Base-by-base conservation (phyloP, 2,329 filamentous ascomycete genomes). In the Aureobasidium subglaciale region DNA sequence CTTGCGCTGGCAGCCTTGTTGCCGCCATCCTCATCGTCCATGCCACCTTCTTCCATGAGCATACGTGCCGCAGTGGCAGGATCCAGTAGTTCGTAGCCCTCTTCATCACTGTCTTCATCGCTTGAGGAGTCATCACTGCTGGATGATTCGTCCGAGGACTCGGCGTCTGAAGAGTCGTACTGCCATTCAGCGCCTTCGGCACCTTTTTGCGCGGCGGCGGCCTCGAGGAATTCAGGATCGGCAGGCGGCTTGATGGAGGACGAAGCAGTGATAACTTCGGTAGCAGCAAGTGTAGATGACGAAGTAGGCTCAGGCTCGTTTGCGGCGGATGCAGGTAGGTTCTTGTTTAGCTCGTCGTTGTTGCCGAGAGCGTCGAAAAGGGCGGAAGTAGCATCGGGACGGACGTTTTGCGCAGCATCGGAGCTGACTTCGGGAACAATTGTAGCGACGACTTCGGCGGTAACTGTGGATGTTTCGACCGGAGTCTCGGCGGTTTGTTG, bases 41-140 rank as follows among this genome's bases (percentile, higher is more conserved):
- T 88, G 29, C 79, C 84, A 60, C 92, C 90, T 40, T 82, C 87
- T 59, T 86, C 81, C 89, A 97, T 95, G 20, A 97, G 75, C 46
- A 95, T 83, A 30, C 86, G 85, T 1, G 88, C 90, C 56, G 88
- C 86, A 67, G 95, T 90, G 64, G 91, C 89, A 2, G 90, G 82
- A 54, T 85, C 85, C 1, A 96, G 76, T 38, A 91, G 78, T 53
- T 87, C 81, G 63, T 90, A 90, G 27, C 81, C 81, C 32, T 77
- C 77, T 53, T 83, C 84, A 53, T 81, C 66, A 20, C 62, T 63
- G 46, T 65, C 81, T 58, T 81, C 80, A 56, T 82, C 79, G 34
- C 76, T 74, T 1, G 70, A 75, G 13, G 66, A 67, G 9, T 60
- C 61, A 55, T 70, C 68, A 27, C 65, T 68, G 27, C 66, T 67